Evolutionary conservation across 345 rosid species (phyloP).

Genomic region (Nephelium lappaceum): DNA sequence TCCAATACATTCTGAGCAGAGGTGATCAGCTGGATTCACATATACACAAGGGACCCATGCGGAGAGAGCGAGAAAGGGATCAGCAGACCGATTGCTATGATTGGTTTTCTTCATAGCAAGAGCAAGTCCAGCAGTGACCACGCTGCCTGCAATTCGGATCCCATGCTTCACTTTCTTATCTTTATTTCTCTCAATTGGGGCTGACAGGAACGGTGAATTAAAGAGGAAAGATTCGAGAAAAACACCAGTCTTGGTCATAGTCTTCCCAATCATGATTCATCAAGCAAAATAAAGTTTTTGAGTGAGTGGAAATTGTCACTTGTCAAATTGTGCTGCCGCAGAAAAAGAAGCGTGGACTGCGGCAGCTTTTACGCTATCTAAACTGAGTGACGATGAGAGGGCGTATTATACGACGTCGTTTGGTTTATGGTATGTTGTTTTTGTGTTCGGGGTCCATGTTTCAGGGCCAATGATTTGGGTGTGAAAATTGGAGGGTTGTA

Average conservation of each 20-base stretch:
- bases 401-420: background rate
- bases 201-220: slow-evolving; percentile 81
- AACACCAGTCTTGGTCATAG: slow-evolving; percentile 59
- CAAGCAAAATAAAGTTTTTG: background rate
- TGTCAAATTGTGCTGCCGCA: slow-evolving; percentile 18
- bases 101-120: slow-evolving; percentile 48
- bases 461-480: background rate
- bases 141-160: slow-evolving; percentile 65
- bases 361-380: background rate
- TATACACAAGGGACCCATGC: slow-evolving; percentile 68
- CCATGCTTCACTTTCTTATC: slow-evolving; percentile 66
- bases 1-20: slow-evolving; percentile 81
- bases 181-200: slow-evolving; percentile 73
- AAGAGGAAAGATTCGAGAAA: slow-evolving; percentile 70
- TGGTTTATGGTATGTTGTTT: background rate
- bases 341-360: slow-evolving; percentile 22
- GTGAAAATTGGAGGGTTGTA: background rate
- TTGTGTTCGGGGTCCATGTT: background rate
- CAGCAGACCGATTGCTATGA: slow-evolving; percentile 36
- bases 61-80: slow-evolving; percentile 56
- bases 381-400: background rate
- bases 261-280: slow-evolving; percentile 37
- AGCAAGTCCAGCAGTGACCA: slow-evolving; percentile 85
- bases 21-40: slow-evolving; percentile 65
- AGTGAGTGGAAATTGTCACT: background rate